Base-by-base conservation (phyloP, 202 grass and related monocot species). In the Zizania palustris region DNA sequence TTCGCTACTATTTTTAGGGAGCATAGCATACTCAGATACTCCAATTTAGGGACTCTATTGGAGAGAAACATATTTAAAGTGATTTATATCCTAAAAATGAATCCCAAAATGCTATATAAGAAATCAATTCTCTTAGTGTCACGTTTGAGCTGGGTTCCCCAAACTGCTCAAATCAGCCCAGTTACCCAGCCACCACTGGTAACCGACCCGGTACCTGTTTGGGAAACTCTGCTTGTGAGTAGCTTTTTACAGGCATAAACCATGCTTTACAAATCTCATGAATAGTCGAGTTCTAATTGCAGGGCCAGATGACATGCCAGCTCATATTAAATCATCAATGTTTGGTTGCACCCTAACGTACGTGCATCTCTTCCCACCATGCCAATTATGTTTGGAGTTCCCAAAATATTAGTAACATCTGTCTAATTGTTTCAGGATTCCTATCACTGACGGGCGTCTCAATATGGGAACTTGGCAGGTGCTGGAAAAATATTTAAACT, bases 231-330 rank as follows among this genome's bases (percentile, higher is more conserved):
- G 28, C 9, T 2, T 76, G 63, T 65, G 19, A 41, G 4, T 64
- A 10, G 7, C 4, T 80, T 45, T 67, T 44, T 46, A 14, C 20
- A 65, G 18, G 14, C 38, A 71, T 12, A 49, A 11, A 69, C 38
- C 13, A 55, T 56, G 60, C 45, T 69, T 40, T 79, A 61, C 46
- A 79, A 21, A 18, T 64, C 69, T 63, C 15, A 41, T 41, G 70
- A 80, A 84, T 75, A 65, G 15, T 60, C 11, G 58, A 21, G n/a
- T 75, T 80, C 9, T 6, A 1, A 73, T 81, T 88, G 80, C 82
- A 97, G 95, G 95, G 81, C 89, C 91, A 85, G 95, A 97, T 72
- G 95, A 97, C 72, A 97, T 97, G 95, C 95, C 95, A 9, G 95
- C 95, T 44, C 95, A 97, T 86, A 97, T 97, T 37, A 97, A 97